These are phyloP conservation scores for Daldinia eschscholtzii DNA, from an alignment of 2,329 filamentous ascomycete genomes.

Conservation along the genomic window DNA sequence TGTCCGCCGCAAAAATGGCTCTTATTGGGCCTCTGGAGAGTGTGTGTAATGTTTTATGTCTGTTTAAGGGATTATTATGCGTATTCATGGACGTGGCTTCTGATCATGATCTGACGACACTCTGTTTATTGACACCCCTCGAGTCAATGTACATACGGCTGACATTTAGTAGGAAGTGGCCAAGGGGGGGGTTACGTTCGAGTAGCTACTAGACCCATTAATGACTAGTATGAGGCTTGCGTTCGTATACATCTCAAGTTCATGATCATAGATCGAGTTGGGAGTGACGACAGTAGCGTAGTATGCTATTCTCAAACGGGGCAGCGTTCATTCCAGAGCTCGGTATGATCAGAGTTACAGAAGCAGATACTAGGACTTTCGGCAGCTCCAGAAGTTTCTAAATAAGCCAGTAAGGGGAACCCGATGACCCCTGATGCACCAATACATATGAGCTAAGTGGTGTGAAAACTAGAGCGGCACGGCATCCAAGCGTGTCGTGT, in stretches of 20 bases:
- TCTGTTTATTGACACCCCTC: constrained; percentile 30
- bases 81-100: constrained; percentile 23
- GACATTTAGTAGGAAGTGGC: constrained; percentile 7
- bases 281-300: constrained; percentile 23
- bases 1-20: constrained; percentile 5
- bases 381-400: constrained; percentile 1
- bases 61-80: constrained; percentile 41
- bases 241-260: constrained; percentile 22
- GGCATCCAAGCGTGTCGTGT: constrained; percentile 23
- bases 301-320: constrained; percentile 18
- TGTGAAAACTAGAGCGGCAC: constrained; percentile 32
- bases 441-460: constrained; percentile 13
- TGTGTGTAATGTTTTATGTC: constrained; percentile 37
- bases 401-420: constrained; percentile 11
- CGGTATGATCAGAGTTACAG: constrained; percentile 16
- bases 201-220: constrained; percentile 8
- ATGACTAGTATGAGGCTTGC: constrained; percentile 30
- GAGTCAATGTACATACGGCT: constrained; percentile 22
- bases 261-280: constrained; percentile 23
- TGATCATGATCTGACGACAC: constrained; percentile 39
- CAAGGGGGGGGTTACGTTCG: constrained; percentile 15
- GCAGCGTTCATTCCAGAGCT: constrained; percentile 14
- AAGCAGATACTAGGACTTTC: constrained; percentile 13
- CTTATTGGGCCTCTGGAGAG: constrained; percentile 27
- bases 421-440: constrained; percentile 9